These are phyloP conservation scores for Avena atlantica DNA, from an alignment of 176 grass and related monocot genomes.

Conservation along the genomic window DNA sequence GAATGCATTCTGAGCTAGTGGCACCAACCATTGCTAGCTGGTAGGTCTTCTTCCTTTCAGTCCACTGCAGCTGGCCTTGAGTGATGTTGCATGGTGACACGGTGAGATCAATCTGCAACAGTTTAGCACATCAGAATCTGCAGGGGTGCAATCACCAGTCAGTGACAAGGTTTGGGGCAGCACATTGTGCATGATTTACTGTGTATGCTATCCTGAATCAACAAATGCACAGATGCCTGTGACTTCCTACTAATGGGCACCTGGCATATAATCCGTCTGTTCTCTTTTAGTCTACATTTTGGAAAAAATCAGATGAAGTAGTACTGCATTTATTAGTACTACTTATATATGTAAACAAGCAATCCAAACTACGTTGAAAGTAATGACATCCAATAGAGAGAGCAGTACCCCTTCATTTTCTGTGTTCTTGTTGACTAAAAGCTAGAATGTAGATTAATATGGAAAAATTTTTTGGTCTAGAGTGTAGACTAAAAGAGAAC, in stretches of 20 bases:
- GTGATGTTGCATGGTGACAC: constrained; percentile 18
- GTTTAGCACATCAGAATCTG: constrained; percentile 10
- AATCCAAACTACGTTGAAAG: no score
- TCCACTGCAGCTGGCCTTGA: constrained; percentile 2
- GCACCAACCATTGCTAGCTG: neutral
- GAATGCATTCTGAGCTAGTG: constrained; percentile 14
- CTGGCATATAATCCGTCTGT: neutral
- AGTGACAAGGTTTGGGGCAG: neutral
- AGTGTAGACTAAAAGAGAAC: no score
- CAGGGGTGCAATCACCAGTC: neutral
- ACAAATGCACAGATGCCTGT: constrained; percentile 7
- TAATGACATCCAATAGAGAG: no score
- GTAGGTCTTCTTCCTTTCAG: neutral
- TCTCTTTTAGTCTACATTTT: no score
- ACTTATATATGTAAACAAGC: no score
- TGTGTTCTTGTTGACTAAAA: no score
- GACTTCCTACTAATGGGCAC: constrained; percentile 16
- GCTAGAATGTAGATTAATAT: no score
- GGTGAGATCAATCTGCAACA: neutral
- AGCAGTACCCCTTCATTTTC: no score
- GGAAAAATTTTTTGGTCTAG: no score
- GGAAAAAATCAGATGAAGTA: no score
- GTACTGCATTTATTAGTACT: no score
- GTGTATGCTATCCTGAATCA: constrained; percentile 8
- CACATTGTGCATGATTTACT: neutral